Conservation (phyloP, 768 basidiomycete species). For the Trametes villosa region DNA sequence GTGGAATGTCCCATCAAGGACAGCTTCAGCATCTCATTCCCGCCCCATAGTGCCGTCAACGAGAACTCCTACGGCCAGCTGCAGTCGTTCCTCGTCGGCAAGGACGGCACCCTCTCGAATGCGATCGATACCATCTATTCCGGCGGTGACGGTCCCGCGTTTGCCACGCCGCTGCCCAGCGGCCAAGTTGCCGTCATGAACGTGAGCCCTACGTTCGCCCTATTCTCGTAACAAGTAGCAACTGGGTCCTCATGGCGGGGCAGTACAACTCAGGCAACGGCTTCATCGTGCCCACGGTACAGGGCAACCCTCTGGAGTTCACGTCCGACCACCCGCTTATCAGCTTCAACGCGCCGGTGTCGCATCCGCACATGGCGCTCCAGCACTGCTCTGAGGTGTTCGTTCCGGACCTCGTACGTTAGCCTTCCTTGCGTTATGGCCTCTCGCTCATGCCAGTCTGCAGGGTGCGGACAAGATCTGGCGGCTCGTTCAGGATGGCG, state of each 20-base stretch:
- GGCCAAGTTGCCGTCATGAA: slow-evolving; percentile 66
- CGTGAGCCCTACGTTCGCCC: slow-evolving; percentile 37
- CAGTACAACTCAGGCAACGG: slow-evolving; percentile 62
- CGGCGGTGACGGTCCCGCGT: slow-evolving; percentile 56
- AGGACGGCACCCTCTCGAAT: slow-evolving; percentile 47
- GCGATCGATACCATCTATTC: slow-evolving; percentile 51
- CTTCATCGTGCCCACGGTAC: slow-evolving; percentile 52
- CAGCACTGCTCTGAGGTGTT: slow-evolving; percentile 60
- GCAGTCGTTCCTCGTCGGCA: slow-evolving; percentile 59
- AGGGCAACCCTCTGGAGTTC: slow-evolving; percentile 41
- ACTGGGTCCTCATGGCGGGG: too few relatives aligned
- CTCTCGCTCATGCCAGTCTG: too few relatives aligned
- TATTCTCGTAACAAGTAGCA: too few relatives aligned
- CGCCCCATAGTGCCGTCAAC: slow-evolving; percentile 55
- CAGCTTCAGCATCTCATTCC: not conserved
- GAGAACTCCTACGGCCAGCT: slow-evolving; percentile 49
- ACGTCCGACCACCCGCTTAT: slow-evolving; percentile 43
- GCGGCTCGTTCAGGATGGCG: slow-evolving; percentile 53
- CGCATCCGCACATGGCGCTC: slow-evolving; percentile 71
- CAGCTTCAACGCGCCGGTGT: slow-evolving; percentile 57
- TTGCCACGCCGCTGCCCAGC: slow-evolving; percentile 52
- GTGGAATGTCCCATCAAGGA: slow-evolving; percentile 21
- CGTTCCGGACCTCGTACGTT: slow-evolving; percentile 64
- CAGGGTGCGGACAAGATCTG: slow-evolving; percentile 74
- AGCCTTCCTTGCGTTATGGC: not conserved